Evolutionary conservation across 1,284 basidiomycete genomes (phyloP).

Genomic region (Cutaneotrichosporon dermatis): DNA sequence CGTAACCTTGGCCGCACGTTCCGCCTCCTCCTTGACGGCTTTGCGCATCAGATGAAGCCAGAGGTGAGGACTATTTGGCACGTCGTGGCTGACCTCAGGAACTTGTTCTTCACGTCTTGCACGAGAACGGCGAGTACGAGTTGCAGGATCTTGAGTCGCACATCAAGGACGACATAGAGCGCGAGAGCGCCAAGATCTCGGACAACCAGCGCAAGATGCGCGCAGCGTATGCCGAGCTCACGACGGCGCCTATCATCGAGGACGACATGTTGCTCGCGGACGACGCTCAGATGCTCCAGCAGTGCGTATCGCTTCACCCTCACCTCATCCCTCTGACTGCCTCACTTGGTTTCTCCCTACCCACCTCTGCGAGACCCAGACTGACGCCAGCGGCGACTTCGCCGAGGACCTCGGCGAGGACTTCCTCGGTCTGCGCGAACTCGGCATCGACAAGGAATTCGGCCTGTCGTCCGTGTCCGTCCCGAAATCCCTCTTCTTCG

Average conservation of each 20-base stretch:
- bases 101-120: constrained; percentile 83
- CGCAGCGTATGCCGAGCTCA: constrained; percentile 72
- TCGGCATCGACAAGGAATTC: constrained; percentile 83
- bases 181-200: constrained; percentile 68
- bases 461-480: constrained; percentile 73
- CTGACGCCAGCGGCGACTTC: constrained; percentile 66
- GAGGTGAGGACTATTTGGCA: constrained; percentile 57
- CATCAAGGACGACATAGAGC: constrained; percentile 80
- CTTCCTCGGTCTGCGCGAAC: constrained; percentile 80
- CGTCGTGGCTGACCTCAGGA: constrained; percentile 55
- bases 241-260: constrained; percentile 51
- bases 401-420: constrained; percentile 86
- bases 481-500: constrained; percentile 72
- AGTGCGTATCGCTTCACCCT: constrained; percentile 50
- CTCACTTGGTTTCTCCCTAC: too few relatives aligned
- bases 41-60: constrained; percentile 67
- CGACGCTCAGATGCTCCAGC: constrained; percentile 66
- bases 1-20: constrained; percentile 82
- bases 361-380: not conserved
- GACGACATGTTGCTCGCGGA: constrained; percentile 77
- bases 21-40: constrained; percentile 73
- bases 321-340: too few relatives aligned
- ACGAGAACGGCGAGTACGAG: constrained; percentile 75
- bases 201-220: constrained; percentile 83
- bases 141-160: constrained; percentile 77